Conservation (phyloP, 225 moss, liverwort and hornwort species). For the Antitrichia curtipendula region DNA sequence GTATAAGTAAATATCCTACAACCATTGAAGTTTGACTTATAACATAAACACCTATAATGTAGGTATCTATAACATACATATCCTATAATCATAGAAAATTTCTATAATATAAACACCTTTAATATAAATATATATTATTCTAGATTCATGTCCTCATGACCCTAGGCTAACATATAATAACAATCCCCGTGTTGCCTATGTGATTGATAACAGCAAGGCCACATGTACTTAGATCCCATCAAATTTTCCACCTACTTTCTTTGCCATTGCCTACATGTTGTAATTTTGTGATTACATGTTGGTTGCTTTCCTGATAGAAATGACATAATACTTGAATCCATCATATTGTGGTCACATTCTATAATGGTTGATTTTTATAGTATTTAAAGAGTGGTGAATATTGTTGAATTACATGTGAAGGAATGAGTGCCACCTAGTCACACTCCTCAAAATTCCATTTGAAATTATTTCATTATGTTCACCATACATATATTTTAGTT, state of each 20-base stretch:
- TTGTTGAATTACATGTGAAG: fast-evolving
- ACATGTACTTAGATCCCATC: not conserved
- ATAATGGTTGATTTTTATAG: not conserved
- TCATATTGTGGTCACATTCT: not conserved
- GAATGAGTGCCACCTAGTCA: not conserved
- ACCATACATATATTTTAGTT: not conserved
- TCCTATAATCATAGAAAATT: too few relatives aligned
- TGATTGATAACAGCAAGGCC: fast-evolving
- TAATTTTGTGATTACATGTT: not conserved
- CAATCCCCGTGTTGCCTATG: too few relatives aligned
- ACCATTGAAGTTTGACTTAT: too few relatives aligned
- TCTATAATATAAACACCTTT: too few relatives aligned
- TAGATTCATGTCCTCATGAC: too few relatives aligned
- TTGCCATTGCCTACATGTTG: not conserved
- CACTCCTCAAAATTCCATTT: not conserved
- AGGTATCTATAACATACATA: too few relatives aligned
- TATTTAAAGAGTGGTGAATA: not conserved
- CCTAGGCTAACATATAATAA: too few relatives aligned
- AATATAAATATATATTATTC: too few relatives aligned
- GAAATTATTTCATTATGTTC: not conserved
- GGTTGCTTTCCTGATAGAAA: not conserved
- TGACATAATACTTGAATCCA: not conserved
- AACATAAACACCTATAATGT: too few relatives aligned
- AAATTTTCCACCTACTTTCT: not conserved
- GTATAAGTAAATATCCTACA: too few relatives aligned